Conservation (phyloP, 1,139 yeast genomes). For the Nakaseomyces uthaithaninus region DNA sequence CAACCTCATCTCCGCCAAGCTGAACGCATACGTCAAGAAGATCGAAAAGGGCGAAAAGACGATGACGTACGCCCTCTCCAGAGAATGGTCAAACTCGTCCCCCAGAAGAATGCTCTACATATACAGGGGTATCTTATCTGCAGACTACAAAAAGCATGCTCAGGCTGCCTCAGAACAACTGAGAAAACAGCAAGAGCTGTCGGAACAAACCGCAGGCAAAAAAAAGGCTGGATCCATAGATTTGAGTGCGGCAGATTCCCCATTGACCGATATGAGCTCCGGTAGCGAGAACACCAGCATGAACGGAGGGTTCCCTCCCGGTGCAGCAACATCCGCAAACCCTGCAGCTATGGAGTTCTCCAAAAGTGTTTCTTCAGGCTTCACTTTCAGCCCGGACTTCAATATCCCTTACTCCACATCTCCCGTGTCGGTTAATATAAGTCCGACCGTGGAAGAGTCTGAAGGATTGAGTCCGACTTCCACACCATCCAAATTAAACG, state of each 20-base stretch:
- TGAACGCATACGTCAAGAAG: slow-evolving; percentile 75
- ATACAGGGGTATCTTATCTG: slow-evolving; percentile 65
- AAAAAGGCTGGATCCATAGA: slow-evolving; percentile 12
- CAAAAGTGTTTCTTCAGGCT: slow-evolving; percentile 9
- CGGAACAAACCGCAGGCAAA: slow-evolving; percentile 9
- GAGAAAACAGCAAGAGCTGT: slow-evolving; percentile 19
- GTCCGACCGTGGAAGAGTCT: slow-evolving; percentile 12
- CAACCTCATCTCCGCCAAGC: slow-evolving; percentile 68
- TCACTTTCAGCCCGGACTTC: slow-evolving; percentile 26
- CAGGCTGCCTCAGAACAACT: slow-evolving; percentile 40
- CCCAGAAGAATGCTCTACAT: slow-evolving; percentile 85
- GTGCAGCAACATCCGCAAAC: neutral
- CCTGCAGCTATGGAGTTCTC: slow-evolving; percentile 5
- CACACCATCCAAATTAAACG: slow-evolving; percentile 2
- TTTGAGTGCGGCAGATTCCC: slow-evolving; percentile 7
- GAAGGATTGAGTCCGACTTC: slow-evolving; percentile 5
- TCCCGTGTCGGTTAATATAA: slow-evolving; percentile 64
- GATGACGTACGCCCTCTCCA: slow-evolving; percentile 61
- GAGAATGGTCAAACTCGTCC: slow-evolving; percentile 86
- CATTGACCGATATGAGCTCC: slow-evolving; percentile 6
- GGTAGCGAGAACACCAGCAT: slow-evolving; percentile 3
- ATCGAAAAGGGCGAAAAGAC: slow-evolving; percentile 71
- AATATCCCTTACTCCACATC: slow-evolving; percentile 63
- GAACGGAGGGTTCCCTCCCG: slow-evolving; percentile 1
- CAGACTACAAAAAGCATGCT: slow-evolving; percentile 64